A percentile compares a stretch with the other conserved stretches of the same genome.
These are phyloP conservation scores for Gillenia trifoliata DNA, from an alignment of 306 rosid species.

Conservation along the genomic window DNA sequence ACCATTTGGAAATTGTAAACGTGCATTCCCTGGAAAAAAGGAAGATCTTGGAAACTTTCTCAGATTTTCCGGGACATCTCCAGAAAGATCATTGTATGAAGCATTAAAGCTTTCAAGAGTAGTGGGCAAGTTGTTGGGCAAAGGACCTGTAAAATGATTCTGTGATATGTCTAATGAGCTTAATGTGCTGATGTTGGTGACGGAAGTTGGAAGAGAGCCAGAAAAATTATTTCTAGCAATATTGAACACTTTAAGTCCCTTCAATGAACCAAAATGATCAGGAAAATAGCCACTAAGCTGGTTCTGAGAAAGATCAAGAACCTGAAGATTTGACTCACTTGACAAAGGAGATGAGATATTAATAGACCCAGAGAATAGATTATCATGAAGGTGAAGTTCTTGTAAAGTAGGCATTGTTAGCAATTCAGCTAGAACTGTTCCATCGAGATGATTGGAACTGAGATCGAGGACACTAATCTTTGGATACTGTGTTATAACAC, in stretches of 20 bases:
- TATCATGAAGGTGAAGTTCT: constrained; percentile 75
- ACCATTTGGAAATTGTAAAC: constrained; percentile 48
- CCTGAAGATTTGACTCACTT: constrained; percentile 57
- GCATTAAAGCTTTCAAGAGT: constrained; percentile 64
- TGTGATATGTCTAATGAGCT: constrained; percentile 62
- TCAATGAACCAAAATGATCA: constrained; percentile 58
- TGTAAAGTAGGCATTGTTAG: constrained; percentile 67
- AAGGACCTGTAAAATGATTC: constrained; percentile 83
- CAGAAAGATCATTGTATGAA: constrained; percentile 80
- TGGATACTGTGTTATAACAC: constrained; percentile 67
- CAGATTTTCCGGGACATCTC: constrained; percentile 73
- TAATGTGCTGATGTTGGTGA: constrained; percentile 55
- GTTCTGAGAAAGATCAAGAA: constrained; percentile 85
- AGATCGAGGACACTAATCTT: constrained; percentile 83
- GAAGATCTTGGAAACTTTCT: constrained; percentile 73
- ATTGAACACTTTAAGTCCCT: constrained; percentile 53
- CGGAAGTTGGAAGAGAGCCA: constrained; percentile 86
- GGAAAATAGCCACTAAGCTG: constrained; percentile 79
- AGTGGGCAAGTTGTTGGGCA: constrained; percentile 63
- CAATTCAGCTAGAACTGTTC: constrained; percentile 50
- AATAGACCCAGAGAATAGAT: constrained; percentile 59
- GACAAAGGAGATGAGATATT: constrained; percentile 48
- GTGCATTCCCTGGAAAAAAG: constrained; percentile 80
- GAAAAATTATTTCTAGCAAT: constrained; percentile 85
- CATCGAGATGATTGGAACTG: constrained; percentile 75